Conservation (phyloP, 2,329 filamentous ascomycete genomes). For the Aureobasidium musti region DNA sequence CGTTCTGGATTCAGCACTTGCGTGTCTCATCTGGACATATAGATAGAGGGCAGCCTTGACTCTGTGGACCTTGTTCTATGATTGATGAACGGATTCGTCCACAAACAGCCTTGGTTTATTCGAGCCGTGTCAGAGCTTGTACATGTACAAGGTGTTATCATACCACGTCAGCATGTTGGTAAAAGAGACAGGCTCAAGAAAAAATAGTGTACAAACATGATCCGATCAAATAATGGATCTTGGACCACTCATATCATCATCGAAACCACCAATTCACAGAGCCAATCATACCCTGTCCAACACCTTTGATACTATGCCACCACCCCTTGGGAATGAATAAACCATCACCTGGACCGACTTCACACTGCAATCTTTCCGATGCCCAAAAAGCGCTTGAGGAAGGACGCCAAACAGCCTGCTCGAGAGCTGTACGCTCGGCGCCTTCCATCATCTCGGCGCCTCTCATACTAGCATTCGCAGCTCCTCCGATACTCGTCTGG, state of each 20-base stretch:
- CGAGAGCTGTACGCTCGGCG: constrained; percentile 64
- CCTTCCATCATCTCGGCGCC: constrained; percentile 92
- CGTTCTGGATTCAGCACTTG: neutral
- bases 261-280: constrained; percentile 83
- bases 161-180: neutral
- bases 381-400: constrained; percentile 35
- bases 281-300: constrained; percentile 59
- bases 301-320: constrained; percentile 81
- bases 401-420: constrained; percentile 68
- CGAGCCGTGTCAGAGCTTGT: neutral
- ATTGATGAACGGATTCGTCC: too few species aligned
- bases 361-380: constrained; percentile 52
- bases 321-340: constrained; percentile 80
- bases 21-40: neutral
- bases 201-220: too few species aligned
- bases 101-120: neutral
- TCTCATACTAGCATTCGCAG: constrained; percentile 58
- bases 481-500: constrained; percentile 45
- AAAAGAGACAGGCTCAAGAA: neutral
- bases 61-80: too few species aligned
- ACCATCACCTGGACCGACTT: constrained; percentile 65
- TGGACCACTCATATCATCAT: constrained; percentile 40
- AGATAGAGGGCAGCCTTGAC: neutral
- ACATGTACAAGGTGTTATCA: neutral
- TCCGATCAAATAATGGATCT: neutral